Percentiles rank a stretch among this genome's conserved stretches.
Conservation (phyloP, 2,329 filamentous ascomycete species). For the Nigrograna mackinnonii region DNA sequence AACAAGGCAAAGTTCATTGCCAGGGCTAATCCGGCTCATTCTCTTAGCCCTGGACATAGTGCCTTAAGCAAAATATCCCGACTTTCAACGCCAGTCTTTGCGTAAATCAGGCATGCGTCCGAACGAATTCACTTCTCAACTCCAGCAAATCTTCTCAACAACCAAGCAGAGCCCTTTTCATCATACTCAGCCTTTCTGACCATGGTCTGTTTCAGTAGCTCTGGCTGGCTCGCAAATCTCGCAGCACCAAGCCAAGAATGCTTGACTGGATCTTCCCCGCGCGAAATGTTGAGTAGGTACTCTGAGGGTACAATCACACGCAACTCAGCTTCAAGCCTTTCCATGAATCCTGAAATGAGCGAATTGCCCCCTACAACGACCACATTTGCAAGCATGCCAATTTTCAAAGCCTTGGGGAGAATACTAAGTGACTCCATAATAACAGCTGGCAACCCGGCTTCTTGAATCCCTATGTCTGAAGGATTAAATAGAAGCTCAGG, state of each 20-base stretch:
- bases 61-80: too few species aligned
- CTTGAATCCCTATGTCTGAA: constrained; percentile 79
- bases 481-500: constrained; percentile 91
- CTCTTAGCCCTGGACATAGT: too few species aligned
- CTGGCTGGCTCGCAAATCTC: constrained; percentile 69
- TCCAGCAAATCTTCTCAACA: constrained; percentile 69
- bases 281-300: constrained; percentile 30
- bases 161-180: constrained; percentile 76
- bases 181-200: constrained; percentile 92
- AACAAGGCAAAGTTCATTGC: too few species aligned
- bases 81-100: too few species aligned
- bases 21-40: too few species aligned
- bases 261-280: constrained; percentile 76
- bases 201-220: constrained; percentile 65
- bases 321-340: constrained; percentile 75
- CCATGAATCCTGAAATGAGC: constrained; percentile 77
- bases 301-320: constrained; percentile 53
- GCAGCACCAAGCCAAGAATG: constrained; percentile 88
- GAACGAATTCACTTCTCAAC: constrained; percentile 19
- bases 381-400: constrained; percentile 82
- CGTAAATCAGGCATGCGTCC: too few species aligned
- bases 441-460: constrained; percentile 81
- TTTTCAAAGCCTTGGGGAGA: constrained; percentile 82
- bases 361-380: constrained; percentile 87
- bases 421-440: constrained; percentile 76